Evolutionary conservation across 2,329 filamentous ascomycete species (phyloP), one percentile per base, ranked within the genome.

Genomic region (Colletotrichum musicola): DNA sequence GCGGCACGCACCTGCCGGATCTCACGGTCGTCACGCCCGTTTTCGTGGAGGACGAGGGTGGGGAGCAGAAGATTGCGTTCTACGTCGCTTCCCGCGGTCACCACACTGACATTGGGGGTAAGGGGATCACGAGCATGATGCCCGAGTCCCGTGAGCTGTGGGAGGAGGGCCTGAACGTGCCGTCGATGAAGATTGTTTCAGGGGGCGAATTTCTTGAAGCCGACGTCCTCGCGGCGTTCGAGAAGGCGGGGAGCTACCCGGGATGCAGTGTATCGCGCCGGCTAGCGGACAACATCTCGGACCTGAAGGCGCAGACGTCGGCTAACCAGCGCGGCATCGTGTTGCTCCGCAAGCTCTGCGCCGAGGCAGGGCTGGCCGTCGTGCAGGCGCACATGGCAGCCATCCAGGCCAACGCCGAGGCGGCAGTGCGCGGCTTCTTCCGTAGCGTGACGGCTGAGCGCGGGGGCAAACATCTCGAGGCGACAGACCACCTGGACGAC

Each of bases 231-330:
- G 75, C 74, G 14, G 73, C 77, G 1, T 75, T 80, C 6, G 71
- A 76, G 42, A 73, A 74, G 44, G 80, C 77, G 3, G 79, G 77
- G 5, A 75, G 76, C 16, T 77, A 76, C 58, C 80, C 77, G 6
- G 80, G 77, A n/a, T 82, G 75, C 70, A 79, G 76, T 56, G 74
- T 76, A 1, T 77, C 80, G 1, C 73, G 81, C 14, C 76, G 79
- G 0, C 68, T 83, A 18, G 72, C 73, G 3, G 82, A 84, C 55
- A 84, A 84, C 58, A 74, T 84, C 6, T 78, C 81, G 2, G 82
- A 84, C 57, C 71, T 84, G 4, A 83, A 84, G 53, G 82, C 82
- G 0, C 79, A 81, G 47, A 79, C 81, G 0, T 81, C 82, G 0
- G 80, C 82, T 0, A 84, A 84, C 44, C 77, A 81, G 50, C 78